Conservation (phyloP, 2,329 filamentous ascomycete species). For the Aureobasidium vineae region DNA sequence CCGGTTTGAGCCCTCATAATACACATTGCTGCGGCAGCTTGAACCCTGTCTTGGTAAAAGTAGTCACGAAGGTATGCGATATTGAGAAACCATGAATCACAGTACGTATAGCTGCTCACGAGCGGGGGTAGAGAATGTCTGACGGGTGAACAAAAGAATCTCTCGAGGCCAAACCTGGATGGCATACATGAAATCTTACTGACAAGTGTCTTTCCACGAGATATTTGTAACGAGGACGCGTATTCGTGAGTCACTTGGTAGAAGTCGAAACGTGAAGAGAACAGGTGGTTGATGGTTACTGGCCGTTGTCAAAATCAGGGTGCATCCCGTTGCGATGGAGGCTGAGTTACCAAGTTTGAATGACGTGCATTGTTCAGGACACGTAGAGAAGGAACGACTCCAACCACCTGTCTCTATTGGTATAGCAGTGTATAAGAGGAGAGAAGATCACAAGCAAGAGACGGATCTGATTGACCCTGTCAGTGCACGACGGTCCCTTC, state of each 20-base stretch:
- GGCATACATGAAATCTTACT: neutral
- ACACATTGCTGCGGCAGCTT: too few species aligned
- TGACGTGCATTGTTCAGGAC: neutral
- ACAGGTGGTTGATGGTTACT: constrained; percentile 13
- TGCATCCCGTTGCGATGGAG: neutral
- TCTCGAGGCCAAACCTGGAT: neutral
- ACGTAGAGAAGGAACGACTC: neutral
- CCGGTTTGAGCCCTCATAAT: too few species aligned
- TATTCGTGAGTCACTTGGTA: constrained; percentile 1
- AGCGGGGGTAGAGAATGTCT: too few species aligned
- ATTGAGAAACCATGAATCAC: too few species aligned
- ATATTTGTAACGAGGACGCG: neutral
- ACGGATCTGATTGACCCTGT: neutral
- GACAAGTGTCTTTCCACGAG: neutral
- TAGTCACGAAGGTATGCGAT: too few species aligned
- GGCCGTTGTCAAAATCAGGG: neutral
- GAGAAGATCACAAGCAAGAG: neutral
- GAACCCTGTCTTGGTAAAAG: too few species aligned
- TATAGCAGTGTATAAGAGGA: constrained; percentile 5
- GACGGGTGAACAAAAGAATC: too few species aligned
- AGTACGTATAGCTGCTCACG: too few species aligned
- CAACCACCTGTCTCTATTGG: constrained; percentile 7
- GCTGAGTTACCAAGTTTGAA: constrained; percentile 4
- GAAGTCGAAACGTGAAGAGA: neutral
- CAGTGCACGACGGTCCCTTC: constrained; percentile 3